phyloP scores from a whole-genome alignment of 2,329 filamentous ascomycete species.

The Diaporthe ampelina region DNA sequence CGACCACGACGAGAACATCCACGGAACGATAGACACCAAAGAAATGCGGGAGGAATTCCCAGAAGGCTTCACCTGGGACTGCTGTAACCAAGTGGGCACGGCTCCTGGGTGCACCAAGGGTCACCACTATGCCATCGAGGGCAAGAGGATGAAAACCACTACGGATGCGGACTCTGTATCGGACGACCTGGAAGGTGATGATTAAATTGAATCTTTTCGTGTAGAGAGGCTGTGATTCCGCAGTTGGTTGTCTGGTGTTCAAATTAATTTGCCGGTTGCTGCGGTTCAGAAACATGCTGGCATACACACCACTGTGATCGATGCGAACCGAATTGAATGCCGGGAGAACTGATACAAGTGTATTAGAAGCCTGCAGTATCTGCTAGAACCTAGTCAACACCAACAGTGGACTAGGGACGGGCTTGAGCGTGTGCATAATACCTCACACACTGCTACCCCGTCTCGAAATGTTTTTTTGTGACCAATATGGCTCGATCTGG shows the following conservation, averaged over 20 bases:
- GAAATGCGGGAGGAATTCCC: conserved; percentile 45
- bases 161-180: not conserved
- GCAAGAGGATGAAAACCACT: conserved; percentile 12
- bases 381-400: not conserved
- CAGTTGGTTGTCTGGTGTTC: too few species aligned
- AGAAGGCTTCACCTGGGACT: conserved; percentile 49
- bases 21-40: conserved; percentile 47
- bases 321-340: too few species aligned
- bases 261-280: too few species aligned
- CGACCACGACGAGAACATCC: conserved; percentile 48
- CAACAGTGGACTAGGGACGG: too few species aligned
- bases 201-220: not conserved
- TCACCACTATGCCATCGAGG: conserved; percentile 33
- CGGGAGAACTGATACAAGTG: too few species aligned
- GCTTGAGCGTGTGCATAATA: too few species aligned
- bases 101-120: conserved; percentile 39
- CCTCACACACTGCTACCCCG: too few species aligned
- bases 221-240: too few species aligned
- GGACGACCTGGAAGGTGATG: too few species aligned
- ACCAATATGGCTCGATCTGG: too few species aligned
- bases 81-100: conserved; percentile 44
- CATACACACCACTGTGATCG: not conserved
- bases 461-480: too few species aligned
- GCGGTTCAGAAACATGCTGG: not conserved
- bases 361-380: not conserved